These are phyloP conservation scores for Nicotiana undulata DNA, from an alignment of 257 asterid species.

Conservation along the genomic window DNA sequence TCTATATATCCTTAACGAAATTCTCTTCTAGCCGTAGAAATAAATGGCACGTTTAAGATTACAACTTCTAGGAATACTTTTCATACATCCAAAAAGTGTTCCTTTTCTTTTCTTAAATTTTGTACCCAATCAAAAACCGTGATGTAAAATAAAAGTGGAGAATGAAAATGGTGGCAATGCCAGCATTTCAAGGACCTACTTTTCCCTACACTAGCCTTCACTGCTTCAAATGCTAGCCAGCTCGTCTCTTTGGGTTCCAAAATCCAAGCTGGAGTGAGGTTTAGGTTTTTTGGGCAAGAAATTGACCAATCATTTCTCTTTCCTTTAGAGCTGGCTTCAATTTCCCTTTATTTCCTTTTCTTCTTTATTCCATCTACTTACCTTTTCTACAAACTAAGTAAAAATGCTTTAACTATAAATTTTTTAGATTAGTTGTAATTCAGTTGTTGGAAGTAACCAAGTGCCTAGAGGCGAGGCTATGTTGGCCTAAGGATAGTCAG, in stretches of 20 bases:
- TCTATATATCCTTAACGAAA: too few species aligned
- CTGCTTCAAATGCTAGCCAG: constrained; percentile 13
- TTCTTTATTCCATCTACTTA: not conserved
- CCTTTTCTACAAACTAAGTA: not conserved
- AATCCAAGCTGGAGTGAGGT: constrained; percentile 20
- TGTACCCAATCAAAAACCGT: too few species aligned
- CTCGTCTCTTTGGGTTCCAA: constrained; percentile 2
- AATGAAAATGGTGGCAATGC: not conserved
- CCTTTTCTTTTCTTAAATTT: too few species aligned
- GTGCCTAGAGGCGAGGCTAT: too few species aligned
- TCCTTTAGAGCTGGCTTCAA: constrained; percentile 26
- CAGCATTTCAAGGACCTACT: constrained; percentile 15
- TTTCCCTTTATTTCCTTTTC: not conserved
- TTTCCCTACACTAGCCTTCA: constrained; percentile 9
- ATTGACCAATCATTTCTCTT: constrained; percentile 16
- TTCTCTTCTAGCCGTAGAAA: too few species aligned
- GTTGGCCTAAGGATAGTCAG: too few species aligned
- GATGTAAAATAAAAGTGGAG: not conserved
- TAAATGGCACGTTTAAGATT: too few species aligned
- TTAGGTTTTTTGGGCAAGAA: constrained; percentile 19
- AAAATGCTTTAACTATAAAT: constrained; percentile 2
- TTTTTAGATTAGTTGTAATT: constrained; percentile 12
- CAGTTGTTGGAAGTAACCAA: not conserved
- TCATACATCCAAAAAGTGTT: too few species aligned
- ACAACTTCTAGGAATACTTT: too few species aligned